Evolutionary conservation across 2,329 filamentous ascomycete genomes (phyloP).

Genomic region (Pestalotiopsis fici): DNA sequence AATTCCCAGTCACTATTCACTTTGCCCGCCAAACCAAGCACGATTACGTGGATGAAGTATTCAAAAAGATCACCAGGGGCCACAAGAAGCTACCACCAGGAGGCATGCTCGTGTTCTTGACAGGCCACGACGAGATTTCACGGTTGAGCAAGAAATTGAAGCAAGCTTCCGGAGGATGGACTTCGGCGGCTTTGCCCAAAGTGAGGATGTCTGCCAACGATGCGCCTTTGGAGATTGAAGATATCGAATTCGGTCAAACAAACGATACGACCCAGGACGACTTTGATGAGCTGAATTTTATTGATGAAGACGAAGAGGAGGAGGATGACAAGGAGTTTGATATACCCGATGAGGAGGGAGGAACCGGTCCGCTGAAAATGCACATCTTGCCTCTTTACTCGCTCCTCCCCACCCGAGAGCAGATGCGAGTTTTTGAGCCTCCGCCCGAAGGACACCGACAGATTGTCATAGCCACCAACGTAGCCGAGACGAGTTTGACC

Average conservation of each 20-base stretch:
- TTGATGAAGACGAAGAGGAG: constrained; percentile 63
- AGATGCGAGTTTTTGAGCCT: constrained; percentile 85
- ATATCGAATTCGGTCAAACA: constrained; percentile 76
- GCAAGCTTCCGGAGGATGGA: constrained; percentile 61
- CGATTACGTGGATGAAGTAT: constrained; percentile 90
- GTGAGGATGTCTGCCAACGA: constrained; percentile 78
- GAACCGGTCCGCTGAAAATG: constrained; percentile 69
- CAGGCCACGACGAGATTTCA: constrained; percentile 88
- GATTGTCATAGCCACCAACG: constrained; percentile 91
- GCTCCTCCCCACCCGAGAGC: constrained; percentile 84
- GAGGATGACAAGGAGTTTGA: constrained; percentile 68
- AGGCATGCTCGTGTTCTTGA: constrained; percentile 91
- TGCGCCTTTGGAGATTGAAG: constrained; percentile 79
- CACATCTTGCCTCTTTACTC: constrained; percentile 95
- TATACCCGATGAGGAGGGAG: constrained; percentile 65
- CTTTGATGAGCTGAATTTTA: constrained; percentile 46
- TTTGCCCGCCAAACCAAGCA: constrained; percentile 80
- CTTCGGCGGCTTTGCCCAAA: constrained; percentile 59
- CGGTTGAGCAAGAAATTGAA: constrained; percentile 80
- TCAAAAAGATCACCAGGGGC: constrained; percentile 81
- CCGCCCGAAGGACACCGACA: constrained; percentile 81
- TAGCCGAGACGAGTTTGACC: constrained; percentile 95
- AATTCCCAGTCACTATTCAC: constrained; percentile 87
- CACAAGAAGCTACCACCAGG: constrained; percentile 89
- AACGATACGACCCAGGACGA: constrained; percentile 71